These are phyloP conservation scores for Backusella morwellensis DNA, from an alignment of 192 early-diverging fungal genomes.

Conservation along the genomic window DNA sequence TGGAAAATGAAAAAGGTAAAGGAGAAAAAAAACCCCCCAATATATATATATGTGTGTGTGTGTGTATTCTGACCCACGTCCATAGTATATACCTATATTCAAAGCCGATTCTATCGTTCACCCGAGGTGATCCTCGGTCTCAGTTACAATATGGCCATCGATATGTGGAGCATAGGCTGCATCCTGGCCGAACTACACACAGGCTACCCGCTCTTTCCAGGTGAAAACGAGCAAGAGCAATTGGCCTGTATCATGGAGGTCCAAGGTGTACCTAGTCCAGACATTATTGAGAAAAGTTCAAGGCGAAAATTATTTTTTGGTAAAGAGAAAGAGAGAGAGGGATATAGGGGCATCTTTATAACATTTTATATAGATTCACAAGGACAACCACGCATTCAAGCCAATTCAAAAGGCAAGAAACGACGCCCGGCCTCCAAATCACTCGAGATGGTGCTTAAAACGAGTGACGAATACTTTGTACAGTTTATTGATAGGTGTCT, in stretches of 20 bases:
- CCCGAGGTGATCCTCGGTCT: constrained; percentile 93
- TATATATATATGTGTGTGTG: too few relatives aligned
- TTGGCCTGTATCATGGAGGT: constrained; percentile 91
- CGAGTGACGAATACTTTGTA: constrained; percentile 73
- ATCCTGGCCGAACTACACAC: constrained; percentile 87
- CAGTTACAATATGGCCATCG: constrained; percentile 85
- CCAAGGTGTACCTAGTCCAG: constrained; percentile 70
- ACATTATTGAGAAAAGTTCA: constrained; percentile 71
- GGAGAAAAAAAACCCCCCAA: too few relatives aligned
- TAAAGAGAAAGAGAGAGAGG: constrained; percentile 19
- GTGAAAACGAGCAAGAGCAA: constrained; percentile 95
- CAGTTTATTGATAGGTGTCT: constrained; percentile 84
- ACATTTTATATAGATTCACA: constrained; percentile 33
- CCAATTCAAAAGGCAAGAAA: constrained; percentile 87
- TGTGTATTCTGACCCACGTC: not conserved
- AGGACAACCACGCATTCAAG: constrained; percentile 52
- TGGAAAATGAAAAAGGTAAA: constrained; percentile 71
- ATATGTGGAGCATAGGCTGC: constrained; percentile 95
- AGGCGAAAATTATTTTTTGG: constrained; percentile 86
- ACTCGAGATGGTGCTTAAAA: constrained; percentile 67
- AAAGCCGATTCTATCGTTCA: constrained; percentile 91
- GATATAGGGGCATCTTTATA: constrained; percentile 19
- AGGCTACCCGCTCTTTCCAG: constrained; percentile 91
- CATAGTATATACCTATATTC: constrained; percentile 91
- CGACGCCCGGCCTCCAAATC: constrained; percentile 74